Conservation (phyloP, 495 filamentous ascomycete species). For the Trichoderma virens region DNA sequence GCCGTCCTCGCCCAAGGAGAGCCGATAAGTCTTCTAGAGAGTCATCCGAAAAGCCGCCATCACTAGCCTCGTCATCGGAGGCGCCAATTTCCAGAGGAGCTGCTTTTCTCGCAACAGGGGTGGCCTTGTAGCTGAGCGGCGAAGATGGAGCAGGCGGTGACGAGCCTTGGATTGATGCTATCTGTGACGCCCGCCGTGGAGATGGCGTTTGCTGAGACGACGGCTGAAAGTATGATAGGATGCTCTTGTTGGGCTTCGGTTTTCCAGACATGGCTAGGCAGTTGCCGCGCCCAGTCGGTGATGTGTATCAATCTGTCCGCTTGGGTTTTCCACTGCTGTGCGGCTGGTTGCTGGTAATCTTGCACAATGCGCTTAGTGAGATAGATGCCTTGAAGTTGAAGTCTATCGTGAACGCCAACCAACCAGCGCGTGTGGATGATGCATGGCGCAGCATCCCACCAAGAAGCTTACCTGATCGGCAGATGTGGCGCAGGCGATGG, state of each 20-base stretch:
- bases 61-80: slow-evolving; percentile 63
- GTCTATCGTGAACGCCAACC: neutral
- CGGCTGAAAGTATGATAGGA: slow-evolving; percentile 1
- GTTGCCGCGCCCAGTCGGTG: neutral
- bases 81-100: slow-evolving; percentile 37
- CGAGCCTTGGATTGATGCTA: neutral
- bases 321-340: too few relatives aligned
- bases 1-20: slow-evolving; percentile 16
- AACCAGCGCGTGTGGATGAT: neutral
- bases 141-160: neutral
- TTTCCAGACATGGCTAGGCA: neutral
- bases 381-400: neutral
- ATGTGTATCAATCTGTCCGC: neutral
- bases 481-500: slow-evolving; percentile 3
- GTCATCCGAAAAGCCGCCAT: slow-evolving; percentile 37
- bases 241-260: neutral
- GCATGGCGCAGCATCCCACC: neutral
- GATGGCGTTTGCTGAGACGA: neutral
- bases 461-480: slow-evolving; percentile 4
- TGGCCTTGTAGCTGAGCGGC: slow-evolving; percentile 1
- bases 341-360: neutral
- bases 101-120: neutral
- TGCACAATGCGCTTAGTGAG: neutral
- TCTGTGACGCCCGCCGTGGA: neutral
- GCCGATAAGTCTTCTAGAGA: slow-evolving; percentile 12